Conservation (phyloP, 441 rosid species). For the Euphorbia corollata region DNA sequence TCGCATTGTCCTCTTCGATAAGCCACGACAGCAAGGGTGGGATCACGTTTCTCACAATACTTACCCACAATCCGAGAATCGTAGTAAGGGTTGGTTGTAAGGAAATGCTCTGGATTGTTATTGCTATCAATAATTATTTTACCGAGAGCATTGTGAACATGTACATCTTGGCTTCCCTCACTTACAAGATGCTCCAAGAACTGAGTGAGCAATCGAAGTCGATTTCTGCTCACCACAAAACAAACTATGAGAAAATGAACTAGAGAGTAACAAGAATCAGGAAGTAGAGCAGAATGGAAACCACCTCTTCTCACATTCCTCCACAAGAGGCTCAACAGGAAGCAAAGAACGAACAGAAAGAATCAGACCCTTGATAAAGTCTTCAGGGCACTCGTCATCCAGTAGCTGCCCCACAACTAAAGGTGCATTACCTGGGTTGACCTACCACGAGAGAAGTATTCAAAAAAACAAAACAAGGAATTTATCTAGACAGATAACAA, state of each 20-base stretch:
- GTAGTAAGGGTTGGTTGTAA: constrained; percentile 96
- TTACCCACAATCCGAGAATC: constrained; percentile 97
- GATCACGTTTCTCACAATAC: constrained; percentile 99
- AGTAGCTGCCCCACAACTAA: constrained; percentile 88
- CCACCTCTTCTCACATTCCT: constrained; percentile 97
- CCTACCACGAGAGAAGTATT: constrained; percentile 39
- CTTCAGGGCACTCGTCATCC: constrained; percentile 94
- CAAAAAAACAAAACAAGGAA: constrained; percentile 6
- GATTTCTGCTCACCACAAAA: constrained; percentile 57
- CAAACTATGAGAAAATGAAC: constrained; percentile 12
- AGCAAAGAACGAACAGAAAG: constrained; percentile 98
- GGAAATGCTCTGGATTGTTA: constrained; percentile 98
- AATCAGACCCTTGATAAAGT: constrained; percentile 82
- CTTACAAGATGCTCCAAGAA: constrained; percentile 99
- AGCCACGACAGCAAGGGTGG: constrained; percentile 97
- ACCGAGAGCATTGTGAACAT: constrained; percentile 98
- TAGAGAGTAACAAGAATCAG: constrained; percentile 12
- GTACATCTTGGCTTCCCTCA: constrained; percentile 99
- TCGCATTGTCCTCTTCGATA: constrained; percentile 98
- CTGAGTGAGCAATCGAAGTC: constrained; percentile 96
- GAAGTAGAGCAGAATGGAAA: constrained; percentile 9
- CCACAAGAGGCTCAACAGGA: constrained; percentile 97
- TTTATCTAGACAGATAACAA: not conserved
- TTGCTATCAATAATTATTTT: constrained; percentile 98
- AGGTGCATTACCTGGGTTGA: constrained; percentile 88